These are phyloP conservation scores for Microdochium bolleyi DNA, from an alignment of 2,329 filamentous ascomycete genomes.

Conservation along the genomic window DNA sequence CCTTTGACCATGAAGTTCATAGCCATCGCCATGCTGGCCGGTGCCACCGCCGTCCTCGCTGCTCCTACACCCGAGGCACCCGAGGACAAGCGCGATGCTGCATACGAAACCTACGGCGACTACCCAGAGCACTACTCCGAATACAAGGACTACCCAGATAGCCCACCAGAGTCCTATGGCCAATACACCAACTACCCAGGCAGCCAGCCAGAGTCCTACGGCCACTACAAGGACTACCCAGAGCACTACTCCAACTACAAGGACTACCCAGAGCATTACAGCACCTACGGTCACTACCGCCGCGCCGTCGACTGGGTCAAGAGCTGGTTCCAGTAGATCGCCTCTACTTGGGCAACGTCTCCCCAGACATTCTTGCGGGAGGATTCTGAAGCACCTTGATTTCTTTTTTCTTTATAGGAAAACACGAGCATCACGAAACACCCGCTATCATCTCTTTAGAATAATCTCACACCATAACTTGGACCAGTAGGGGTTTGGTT, in stretches of 20 bases:
- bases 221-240: not conserved
- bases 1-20: conserved; percentile 2
- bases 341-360: not conserved
- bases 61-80: not conserved
- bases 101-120: not conserved
- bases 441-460: too few species aligned
- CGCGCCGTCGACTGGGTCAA: conserved; percentile 3
- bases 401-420: too few species aligned
- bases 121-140: not conserved
- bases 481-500: too few species aligned
- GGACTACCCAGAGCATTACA: not conserved
- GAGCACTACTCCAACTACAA: not conserved
- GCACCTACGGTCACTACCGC: not conserved
- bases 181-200: not conserved
- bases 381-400: too few species aligned
- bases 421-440: too few species aligned
- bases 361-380: too few species aligned
- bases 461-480: too few species aligned
- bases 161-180: not conserved
- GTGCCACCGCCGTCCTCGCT: conserved; percentile 2
- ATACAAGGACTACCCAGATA: not conserved
- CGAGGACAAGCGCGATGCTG: not conserved
- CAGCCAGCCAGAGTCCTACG: not conserved
- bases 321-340: conserved; percentile 1
- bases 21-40: not conserved